Conservation (phyloP, 345 rosid genomes). For the Chamaenerion angustifolium region DNA sequence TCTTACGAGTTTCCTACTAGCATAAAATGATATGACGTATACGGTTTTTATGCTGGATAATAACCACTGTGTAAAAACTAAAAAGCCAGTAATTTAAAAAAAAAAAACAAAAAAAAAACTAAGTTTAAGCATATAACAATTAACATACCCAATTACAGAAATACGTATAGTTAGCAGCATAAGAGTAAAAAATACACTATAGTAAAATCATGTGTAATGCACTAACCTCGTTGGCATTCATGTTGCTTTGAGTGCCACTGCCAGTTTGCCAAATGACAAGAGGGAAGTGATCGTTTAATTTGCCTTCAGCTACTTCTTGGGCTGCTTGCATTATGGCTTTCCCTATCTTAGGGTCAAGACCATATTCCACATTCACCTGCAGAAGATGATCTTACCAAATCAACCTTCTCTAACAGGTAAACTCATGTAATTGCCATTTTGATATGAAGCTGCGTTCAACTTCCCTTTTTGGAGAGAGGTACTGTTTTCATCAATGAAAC, state of each 20-base stretch:
- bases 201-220: background rate
- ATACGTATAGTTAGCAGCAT: too few species aligned
- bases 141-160: too few species aligned
- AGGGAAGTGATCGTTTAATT: slow-evolving; percentile 72
- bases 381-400: background rate
- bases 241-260: slow-evolving; percentile 98
- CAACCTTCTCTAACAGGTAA: background rate
- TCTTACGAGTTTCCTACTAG: too few species aligned
- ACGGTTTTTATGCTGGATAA: too few species aligned
- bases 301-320: slow-evolving; percentile 88
- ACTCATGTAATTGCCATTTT: background rate
- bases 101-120: too few species aligned
- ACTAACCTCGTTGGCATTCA: slow-evolving; percentile 96
- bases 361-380: slow-evolving; percentile 83
- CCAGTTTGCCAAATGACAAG: slow-evolving; percentile 99
- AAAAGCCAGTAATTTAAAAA: too few species aligned
- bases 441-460: too few species aligned
- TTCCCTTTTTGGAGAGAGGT: too few species aligned
- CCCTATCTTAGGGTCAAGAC: slow-evolving; percentile 73
- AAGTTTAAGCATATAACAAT: too few species aligned
- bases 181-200: background rate
- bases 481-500: too few species aligned
- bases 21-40: too few species aligned
- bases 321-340: slow-evolving; percentile 92
- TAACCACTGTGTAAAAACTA: too few species aligned